phyloP scores from a whole-genome alignment of 192 early-diverging fungal genomes.

The Polychytrium aggregatum region DNA sequence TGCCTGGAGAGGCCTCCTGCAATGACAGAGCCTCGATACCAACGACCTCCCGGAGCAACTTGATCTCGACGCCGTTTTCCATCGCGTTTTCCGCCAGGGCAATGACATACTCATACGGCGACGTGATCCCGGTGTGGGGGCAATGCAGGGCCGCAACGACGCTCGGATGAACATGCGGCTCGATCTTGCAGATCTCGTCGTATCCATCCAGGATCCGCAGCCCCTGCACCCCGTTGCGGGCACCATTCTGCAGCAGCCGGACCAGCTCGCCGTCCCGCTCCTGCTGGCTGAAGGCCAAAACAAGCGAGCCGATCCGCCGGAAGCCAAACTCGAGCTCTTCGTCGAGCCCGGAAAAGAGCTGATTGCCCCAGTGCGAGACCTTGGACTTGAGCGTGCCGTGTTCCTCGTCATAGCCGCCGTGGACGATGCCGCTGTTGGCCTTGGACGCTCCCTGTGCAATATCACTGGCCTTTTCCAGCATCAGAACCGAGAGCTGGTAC shows the following conservation, averaged over 20 bases:
- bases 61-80: conserved; percentile 29
- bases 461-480: conserved; percentile 29
- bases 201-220: conserved; percentile 20
- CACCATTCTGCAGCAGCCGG: conserved; percentile 25
- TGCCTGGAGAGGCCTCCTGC: background rate
- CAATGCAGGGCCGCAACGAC: conserved; percentile 25
- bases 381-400: conserved; percentile 30
- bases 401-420: conserved; percentile 34
- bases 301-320: conserved; percentile 23
- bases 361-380: conserved; percentile 21
- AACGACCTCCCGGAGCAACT: conserved; percentile 22
- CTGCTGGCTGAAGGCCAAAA: conserved; percentile 21
- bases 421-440: conserved; percentile 31
- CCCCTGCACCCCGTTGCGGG: conserved; percentile 25
- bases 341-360: conserved; percentile 20
- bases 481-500: conserved; percentile 14
- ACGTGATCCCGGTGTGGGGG: conserved; percentile 21
- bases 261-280: conserved; percentile 12
- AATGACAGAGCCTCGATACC: conserved; percentile 23
- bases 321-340: conserved; percentile 35
- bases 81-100: conserved; percentile 36
- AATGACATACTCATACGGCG: conserved; percentile 38
- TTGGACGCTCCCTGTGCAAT: conserved; percentile 30
- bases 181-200: conserved; percentile 18
- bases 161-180: conserved; percentile 24